Conservation (phyloP, 192 early-diverging fungal genomes). For the Rhizoclosmatium globosum region DNA sequence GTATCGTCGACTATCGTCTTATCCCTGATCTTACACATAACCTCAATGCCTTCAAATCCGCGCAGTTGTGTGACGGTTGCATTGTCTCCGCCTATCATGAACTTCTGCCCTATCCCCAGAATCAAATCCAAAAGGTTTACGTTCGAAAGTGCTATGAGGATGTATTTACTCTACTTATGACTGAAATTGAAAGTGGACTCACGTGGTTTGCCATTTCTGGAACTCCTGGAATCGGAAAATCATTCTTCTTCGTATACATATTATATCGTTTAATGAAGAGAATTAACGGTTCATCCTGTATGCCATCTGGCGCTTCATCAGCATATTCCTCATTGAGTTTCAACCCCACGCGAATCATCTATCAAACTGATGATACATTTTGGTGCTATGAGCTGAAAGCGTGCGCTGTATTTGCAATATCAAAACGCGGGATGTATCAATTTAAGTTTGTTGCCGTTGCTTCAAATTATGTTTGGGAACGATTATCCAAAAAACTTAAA, state of each 20-base stretch:
- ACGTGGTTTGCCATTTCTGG: slow-evolving; percentile 42
- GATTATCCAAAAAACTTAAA: slow-evolving; percentile 33
- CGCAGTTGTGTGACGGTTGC: slow-evolving; percentile 25
- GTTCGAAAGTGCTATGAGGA: slow-evolving; percentile 42
- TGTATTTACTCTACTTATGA: slow-evolving; percentile 39
- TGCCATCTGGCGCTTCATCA: too few species aligned
- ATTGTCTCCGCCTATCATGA: slow-evolving; percentile 13
- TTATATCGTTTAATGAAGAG: slow-evolving; percentile 38
- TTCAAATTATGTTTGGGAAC: slow-evolving; percentile 42
- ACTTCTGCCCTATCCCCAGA: slow-evolving; percentile 37
- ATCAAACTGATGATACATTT: not conserved
- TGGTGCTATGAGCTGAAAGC: not conserved
- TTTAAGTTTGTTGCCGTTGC: slow-evolving; percentile 34
- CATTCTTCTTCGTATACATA: slow-evolving; percentile 43
- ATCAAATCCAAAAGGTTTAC: slow-evolving; percentile 34
- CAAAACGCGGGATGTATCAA: slow-evolving; percentile 25
- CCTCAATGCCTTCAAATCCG: slow-evolving; percentile 30
- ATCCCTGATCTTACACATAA: slow-evolving; percentile 22
- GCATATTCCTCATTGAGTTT: too few species aligned
- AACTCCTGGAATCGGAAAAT: slow-evolving; percentile 43
- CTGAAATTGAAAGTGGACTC: not conserved
- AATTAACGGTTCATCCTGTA: too few species aligned
- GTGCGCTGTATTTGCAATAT: not conserved
- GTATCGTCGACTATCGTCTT: too few species aligned
- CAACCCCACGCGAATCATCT: not conserved